Evolutionary conservation across 805 yeast genomes (phyloP).

Genomic region (Spathaspora arborariae): DNA sequence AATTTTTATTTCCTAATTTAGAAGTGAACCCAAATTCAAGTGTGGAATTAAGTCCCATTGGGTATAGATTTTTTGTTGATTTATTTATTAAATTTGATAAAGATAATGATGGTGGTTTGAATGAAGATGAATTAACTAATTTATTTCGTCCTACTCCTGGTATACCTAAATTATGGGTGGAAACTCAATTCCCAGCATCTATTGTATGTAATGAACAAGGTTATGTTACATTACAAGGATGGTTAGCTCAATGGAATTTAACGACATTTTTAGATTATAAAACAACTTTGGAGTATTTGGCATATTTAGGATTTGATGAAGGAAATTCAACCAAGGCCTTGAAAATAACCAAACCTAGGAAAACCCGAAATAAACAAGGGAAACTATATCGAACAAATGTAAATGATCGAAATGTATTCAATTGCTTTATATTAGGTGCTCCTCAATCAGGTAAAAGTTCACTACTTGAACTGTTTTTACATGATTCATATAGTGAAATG

Average conservation of each 20-base stretch:
- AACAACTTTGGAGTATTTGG: conserved; percentile 83
- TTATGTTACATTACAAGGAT: conserved; percentile 88
- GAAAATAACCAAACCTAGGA: conserved; percentile 79
- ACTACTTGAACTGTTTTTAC: conserved; percentile 71
- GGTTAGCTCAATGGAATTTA: conserved; percentile 99
- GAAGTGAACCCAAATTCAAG: conserved; percentile 73
- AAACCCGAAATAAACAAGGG: conserved; percentile 63
- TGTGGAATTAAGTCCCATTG: conserved; percentile 89
- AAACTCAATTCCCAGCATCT: conserved; percentile 78
- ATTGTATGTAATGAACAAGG: conserved; percentile 91
- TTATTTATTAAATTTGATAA: conserved; percentile 82
- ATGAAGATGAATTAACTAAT: conserved; percentile 61
- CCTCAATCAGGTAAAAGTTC: conserved; percentile 86
- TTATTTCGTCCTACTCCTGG: conserved; percentile 92
- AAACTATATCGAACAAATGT: conserved; percentile 61
- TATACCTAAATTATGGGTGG: conserved; percentile 81
- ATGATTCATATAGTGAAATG: conserved; percentile 57
- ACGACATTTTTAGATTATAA: conserved; percentile 83
- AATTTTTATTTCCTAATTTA: conserved; percentile 71
- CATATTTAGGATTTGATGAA: conserved; percentile 83
- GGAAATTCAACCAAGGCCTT: conserved; percentile 35
- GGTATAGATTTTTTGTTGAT: conserved; percentile 89
- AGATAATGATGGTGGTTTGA: conserved; percentile 95
- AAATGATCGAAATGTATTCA: conserved; percentile 84
- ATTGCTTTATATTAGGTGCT: conserved; percentile 84